Base-by-base conservation (phyloP, 306 rosid genomes). In the Medicago lupulina region DNA sequence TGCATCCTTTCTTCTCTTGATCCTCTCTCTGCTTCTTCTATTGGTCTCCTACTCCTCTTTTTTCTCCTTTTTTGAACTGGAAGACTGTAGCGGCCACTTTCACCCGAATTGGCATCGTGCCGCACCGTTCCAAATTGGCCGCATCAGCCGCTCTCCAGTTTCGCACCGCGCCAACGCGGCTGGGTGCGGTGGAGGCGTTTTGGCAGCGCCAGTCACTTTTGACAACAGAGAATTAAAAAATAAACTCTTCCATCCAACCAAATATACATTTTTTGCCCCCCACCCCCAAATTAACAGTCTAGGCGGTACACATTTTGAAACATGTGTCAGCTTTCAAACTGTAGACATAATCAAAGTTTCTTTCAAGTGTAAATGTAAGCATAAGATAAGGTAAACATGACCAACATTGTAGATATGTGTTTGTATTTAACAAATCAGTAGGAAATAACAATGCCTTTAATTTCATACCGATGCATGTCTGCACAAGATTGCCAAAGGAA, bases 401-500 rank as follows among this genome's bases (percentile, higher is more conserved):
- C 36, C 66, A 69, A 36, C 51, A 73, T 10, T 43, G 44, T 15
- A 75, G 58, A 72, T 47, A 36, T 21, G 77, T 31, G 72, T 73
- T 23, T 44, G 40, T 46, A 71, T 16, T 23, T 8, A 14, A 46
- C 17, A 63, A 53, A 66, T 23, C 23, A 70, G 70, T 19, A 59
- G 19, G 36, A 71, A 67, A 66, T 43, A 23, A 21, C 40, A 43
- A 34, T 41, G 74, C 40, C 67, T 21, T 38, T 6, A 70, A 39
- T 19, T 75, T 67, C 87, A 19, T 88, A 95, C 97, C 89, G 16
- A 63, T 53, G 76, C 19, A 28, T 86, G 75, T 68, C 84, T 84
- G 83, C 62, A 85, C 81, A 92, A 79, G 66, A 92, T 75, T 41
- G 97, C 97, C 87, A 95, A 74, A 47, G 88, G 88, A 78, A 92